These are phyloP conservation scores for Lyophyllum decastes DNA, from an alignment of 768 basidiomycete genomes.

Conservation along the genomic window DNA sequence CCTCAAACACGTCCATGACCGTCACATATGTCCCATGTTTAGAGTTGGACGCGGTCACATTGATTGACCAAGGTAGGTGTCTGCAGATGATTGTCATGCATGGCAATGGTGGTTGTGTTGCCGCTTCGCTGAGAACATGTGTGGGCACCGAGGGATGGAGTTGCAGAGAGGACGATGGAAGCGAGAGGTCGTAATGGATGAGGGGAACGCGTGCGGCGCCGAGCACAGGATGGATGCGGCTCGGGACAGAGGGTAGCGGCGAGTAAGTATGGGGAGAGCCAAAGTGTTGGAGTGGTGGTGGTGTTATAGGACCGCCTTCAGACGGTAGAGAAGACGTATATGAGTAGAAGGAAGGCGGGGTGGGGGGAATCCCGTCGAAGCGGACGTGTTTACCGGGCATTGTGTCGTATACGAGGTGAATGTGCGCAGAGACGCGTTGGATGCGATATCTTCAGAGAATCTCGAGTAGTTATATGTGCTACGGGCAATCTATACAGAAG, in stretches of 20 bases:
- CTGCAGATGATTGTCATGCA: slow-evolving; percentile 32
- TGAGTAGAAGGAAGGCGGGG: slow-evolving; percentile 15
- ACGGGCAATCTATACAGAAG: background rate
- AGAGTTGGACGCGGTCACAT: slow-evolving; percentile 26
- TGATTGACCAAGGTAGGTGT: slow-evolving; percentile 34
- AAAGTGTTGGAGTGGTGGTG: slow-evolving; percentile 13
- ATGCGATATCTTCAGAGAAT: background rate
- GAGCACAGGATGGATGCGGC: slow-evolving; percentile 16
- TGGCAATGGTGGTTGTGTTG: slow-evolving; percentile 33
- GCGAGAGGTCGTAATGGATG: slow-evolving; percentile 16
- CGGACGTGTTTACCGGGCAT: slow-evolving; percentile 32
- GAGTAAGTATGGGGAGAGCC: slow-evolving; percentile 15
- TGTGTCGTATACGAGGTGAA: slow-evolving; percentile 5
- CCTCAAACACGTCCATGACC: slow-evolving; percentile 47
- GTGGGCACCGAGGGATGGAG: slow-evolving; percentile 22
- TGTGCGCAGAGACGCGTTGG: slow-evolving; percentile 2
- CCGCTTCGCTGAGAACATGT: slow-evolving; percentile 28
- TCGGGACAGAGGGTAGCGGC: slow-evolving; percentile 16
- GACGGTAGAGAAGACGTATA: slow-evolving; percentile 18
- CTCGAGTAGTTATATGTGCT: slow-evolving; percentile 8
- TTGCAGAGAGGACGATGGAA: slow-evolving; percentile 7
- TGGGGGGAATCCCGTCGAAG: slow-evolving; percentile 21
- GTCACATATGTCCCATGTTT: slow-evolving; percentile 28
- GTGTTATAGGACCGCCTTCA: slow-evolving; percentile 15
- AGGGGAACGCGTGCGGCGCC: slow-evolving; percentile 1